Percentiles rank a stretch among this genome's conserved stretches.
phyloP scores from a whole-genome alignment of 345 rosid genomes.

The Combretum micranthum region DNA sequence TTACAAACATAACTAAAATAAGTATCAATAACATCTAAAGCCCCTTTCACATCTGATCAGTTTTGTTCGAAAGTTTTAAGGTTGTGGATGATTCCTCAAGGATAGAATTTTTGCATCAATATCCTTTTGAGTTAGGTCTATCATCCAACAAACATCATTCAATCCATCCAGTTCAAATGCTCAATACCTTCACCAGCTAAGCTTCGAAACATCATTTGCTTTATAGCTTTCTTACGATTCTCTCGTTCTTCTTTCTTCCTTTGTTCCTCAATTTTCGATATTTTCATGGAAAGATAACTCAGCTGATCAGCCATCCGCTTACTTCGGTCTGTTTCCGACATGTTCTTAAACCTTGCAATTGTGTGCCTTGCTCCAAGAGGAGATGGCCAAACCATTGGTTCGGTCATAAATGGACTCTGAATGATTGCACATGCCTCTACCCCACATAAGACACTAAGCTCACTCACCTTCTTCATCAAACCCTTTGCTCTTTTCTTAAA shows the following conservation, averaged over 20 bases:
- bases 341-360: too few relatives aligned
- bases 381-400: constrained; percentile 39
- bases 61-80: too few relatives aligned
- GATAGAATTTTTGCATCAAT: background rate
- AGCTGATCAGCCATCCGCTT: constrained; percentile 44
- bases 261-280: constrained; percentile 23
- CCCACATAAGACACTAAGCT: constrained; percentile 19
- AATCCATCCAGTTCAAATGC: constrained; percentile 10
- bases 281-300: constrained; percentile 25
- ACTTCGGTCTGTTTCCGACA: constrained; percentile 36
- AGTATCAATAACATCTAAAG: too few relatives aligned
- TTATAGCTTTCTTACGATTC: constrained; percentile 20
- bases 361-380: constrained; percentile 14
- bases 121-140: background rate
- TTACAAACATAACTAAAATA: too few relatives aligned
- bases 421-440: constrained; percentile 18
- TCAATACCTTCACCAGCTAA: constrained; percentile 4
- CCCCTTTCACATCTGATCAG: too few relatives aligned
- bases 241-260: constrained; percentile 22
- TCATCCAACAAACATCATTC: constrained; percentile 13
- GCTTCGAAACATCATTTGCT: constrained; percentile 10
- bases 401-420: constrained; percentile 17
- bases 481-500: constrained; percentile 26
- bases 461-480: constrained; percentile 17
- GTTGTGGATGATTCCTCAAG: too few relatives aligned